Evolutionary conservation across 2,329 filamentous ascomycete genomes (phyloP).

Genomic region (Magnaporthiopsis poae): DNA sequence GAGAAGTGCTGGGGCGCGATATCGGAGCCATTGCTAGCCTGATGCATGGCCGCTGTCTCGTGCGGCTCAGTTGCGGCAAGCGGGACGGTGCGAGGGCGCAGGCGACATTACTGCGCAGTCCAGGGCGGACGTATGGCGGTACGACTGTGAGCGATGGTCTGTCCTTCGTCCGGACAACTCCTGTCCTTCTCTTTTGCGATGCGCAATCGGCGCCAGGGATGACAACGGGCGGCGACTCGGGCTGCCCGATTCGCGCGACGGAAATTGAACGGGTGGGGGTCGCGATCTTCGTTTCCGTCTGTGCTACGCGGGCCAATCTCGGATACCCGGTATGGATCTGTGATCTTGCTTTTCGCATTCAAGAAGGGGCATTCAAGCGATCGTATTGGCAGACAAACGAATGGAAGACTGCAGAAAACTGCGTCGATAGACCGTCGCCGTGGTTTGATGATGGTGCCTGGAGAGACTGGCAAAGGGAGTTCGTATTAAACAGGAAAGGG

Average conservation of each 20-base stretch:
- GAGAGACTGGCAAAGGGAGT: constrained; percentile 17
- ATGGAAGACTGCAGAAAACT: not conserved
- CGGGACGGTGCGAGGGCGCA: not conserved
- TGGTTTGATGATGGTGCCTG: not conserved
- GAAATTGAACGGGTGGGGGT: not conserved
- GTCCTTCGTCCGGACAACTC: not conserved
- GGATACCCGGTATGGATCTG: not conserved
- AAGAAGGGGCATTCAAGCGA: not conserved
- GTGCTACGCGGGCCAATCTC: not conserved
- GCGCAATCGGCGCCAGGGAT: not conserved
- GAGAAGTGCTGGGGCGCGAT: not conserved
- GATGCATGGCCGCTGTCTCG: not conserved
- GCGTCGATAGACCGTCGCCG: not conserved
- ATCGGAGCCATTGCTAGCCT: not conserved
- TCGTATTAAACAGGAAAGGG: too few relatives aligned
- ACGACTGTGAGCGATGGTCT: not conserved
- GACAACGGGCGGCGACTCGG: not conserved
- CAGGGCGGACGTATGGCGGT: not conserved
- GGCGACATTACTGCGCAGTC: not conserved
- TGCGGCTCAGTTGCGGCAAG: not conserved
- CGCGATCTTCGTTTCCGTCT: not conserved
- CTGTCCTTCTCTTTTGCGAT: not conserved
- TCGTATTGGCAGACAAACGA: not conserved
- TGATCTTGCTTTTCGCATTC: too few relatives aligned
- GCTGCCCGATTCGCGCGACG: not conserved